These are phyloP conservation scores for Lasiodiplodia theobromae DNA, from an alignment of 2,329 filamentous ascomycete genomes.

Conservation along the genomic window DNA sequence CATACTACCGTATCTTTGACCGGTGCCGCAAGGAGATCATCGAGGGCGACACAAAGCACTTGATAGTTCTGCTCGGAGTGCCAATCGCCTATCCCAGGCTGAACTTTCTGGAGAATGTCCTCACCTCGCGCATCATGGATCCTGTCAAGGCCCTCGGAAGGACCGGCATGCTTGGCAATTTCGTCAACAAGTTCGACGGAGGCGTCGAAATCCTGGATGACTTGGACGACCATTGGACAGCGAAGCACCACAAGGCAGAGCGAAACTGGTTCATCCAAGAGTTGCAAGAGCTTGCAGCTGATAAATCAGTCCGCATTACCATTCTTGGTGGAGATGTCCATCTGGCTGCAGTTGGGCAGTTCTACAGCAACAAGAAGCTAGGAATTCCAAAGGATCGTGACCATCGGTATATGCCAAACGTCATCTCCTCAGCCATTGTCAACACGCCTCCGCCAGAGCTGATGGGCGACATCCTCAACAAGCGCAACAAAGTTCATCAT, in stretches of 20 bases:
- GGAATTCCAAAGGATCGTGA: constrained; percentile 86
- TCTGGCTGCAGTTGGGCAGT: constrained; percentile 89
- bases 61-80: constrained; percentile 86
- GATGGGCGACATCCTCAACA: constrained; percentile 91
- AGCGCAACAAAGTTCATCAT: constrained; percentile 79
- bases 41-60: constrained; percentile 84
- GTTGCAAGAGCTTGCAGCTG: constrained; percentile 88
- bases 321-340: constrained; percentile 95
- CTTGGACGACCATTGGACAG: constrained; percentile 96
- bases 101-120: constrained; percentile 69
- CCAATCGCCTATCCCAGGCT: constrained; percentile 56
- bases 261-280: constrained; percentile 87
- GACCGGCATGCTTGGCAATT: constrained; percentile 77
- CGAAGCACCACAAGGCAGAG: constrained; percentile 91
- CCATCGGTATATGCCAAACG: constrained; percentile 95
- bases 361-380: constrained; percentile 89
- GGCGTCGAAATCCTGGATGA: constrained; percentile 92
- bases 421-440: constrained; percentile 92
- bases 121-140: constrained; percentile 86
- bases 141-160: constrained; percentile 89
- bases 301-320: constrained; percentile 89
- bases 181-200: constrained; percentile 89
- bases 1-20: constrained; percentile 87
- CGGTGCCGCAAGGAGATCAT: constrained; percentile 82
- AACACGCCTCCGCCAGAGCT: constrained; percentile 89